These are phyloP conservation scores for Telfairia occidentalis DNA, from an alignment of 331 rosid species.

Conservation along the genomic window DNA sequence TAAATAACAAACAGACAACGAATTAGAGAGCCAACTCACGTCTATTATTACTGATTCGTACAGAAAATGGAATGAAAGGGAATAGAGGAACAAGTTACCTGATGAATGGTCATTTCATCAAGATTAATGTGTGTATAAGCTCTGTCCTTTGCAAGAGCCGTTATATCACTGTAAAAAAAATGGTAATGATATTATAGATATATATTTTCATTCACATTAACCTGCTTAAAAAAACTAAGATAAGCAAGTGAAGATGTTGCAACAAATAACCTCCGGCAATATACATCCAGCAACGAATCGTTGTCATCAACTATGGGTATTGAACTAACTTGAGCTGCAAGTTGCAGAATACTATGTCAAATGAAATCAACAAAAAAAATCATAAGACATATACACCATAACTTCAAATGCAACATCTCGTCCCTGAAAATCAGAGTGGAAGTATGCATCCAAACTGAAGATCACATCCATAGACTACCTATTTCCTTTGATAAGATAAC, in stretches of 20 bases:
- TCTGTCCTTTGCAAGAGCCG: constrained; percentile 96
- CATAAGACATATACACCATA: background rate
- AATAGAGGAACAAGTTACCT: constrained; percentile 23
- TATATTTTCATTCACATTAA: background rate
- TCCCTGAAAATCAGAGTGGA: background rate
- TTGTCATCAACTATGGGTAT: constrained; percentile 90
- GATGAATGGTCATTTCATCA: constrained; percentile 90
- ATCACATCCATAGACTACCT: background rate
- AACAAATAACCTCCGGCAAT: constrained; percentile 74
- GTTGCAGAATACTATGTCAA: constrained; percentile 12
- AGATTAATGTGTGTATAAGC: constrained; percentile 78
- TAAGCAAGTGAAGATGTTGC: constrained; percentile 2
- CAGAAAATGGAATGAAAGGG: background rate
- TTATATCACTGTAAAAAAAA: constrained; percentile 66
- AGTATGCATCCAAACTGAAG: background rate
- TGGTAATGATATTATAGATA: background rate
- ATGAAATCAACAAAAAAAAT: background rate
- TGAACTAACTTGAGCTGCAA: constrained; percentile 93
- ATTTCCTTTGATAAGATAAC: background rate
- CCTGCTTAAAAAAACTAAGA: background rate
- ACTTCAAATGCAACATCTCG: background rate
- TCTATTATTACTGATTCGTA: background rate
- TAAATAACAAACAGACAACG: background rate
- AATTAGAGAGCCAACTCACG: background rate
- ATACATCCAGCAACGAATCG: constrained; percentile 82